Evolutionary conservation across 2,329 filamentous ascomycete genomes (phyloP).

Genomic region (Penicillium psychrosexuale): DNA sequence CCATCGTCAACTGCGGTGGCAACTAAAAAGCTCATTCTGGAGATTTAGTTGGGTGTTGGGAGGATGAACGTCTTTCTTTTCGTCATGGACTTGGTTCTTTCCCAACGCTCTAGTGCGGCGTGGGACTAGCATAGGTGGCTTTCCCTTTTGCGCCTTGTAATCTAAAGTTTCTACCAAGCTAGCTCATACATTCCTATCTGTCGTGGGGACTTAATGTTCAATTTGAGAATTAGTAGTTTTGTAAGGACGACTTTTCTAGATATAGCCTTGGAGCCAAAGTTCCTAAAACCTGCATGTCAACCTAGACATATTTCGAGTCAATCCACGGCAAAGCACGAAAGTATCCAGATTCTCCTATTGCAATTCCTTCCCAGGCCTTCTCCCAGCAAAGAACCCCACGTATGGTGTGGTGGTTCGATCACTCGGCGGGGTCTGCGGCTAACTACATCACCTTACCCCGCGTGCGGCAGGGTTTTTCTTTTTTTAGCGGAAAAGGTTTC

Average conservation of each 20-base stretch:
- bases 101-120: not conserved
- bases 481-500: not conserved
- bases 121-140: constrained; percentile 9
- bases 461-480: not conserved
- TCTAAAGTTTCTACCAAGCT: constrained; percentile 27
- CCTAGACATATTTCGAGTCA: not conserved
- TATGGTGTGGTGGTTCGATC: not conserved
- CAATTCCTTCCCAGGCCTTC: too few relatives aligned
- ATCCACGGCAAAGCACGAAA: not conserved
- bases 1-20: constrained; percentile 53
- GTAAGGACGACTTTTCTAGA: not conserved
- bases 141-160: constrained; percentile 23
- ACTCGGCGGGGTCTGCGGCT: not conserved
- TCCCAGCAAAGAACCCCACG: not conserved
- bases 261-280: not conserved
- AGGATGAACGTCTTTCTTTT: constrained; percentile 8
- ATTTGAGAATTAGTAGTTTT: not conserved
- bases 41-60: constrained; percentile 8
- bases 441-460: not conserved
- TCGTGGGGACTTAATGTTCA: not conserved
- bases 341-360: not conserved
- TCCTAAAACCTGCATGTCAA: not conserved
- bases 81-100: not conserved
- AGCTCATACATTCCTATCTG: constrained; percentile 8
- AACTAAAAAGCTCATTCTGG: constrained; percentile 35